These are phyloP conservation scores for Fusarium avenaceum DNA, from an alignment of 2,329 filamentous ascomycete species.

Conservation along the genomic window DNA sequence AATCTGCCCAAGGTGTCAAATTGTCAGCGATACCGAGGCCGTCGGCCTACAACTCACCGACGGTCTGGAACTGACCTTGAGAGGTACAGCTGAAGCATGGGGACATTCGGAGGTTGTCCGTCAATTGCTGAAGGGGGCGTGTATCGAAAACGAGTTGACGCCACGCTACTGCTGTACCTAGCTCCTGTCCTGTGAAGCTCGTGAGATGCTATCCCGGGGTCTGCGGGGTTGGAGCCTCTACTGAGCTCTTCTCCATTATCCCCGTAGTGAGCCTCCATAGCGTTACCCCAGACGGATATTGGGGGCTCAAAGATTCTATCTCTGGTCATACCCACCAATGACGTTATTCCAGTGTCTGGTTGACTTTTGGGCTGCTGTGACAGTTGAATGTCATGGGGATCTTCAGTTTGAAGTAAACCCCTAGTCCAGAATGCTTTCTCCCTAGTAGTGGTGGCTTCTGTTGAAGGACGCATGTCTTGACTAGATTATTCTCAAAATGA, in stretches of 20 bases:
- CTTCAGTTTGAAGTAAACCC: background rate
- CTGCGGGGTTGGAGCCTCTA: slow-evolving; percentile 18
- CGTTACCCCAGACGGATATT: slow-evolving; percentile 30
- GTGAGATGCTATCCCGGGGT: slow-evolving; percentile 28
- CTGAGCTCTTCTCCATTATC: slow-evolving; percentile 27
- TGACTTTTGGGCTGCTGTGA: slow-evolving; percentile 2
- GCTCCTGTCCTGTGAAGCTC: slow-evolving; percentile 16
- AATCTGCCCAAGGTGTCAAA: slow-evolving; percentile 17
- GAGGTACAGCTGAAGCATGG: slow-evolving; percentile 28
- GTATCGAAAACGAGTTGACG: slow-evolving; percentile 11
- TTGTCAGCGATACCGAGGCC: slow-evolving; percentile 16
- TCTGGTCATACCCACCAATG: background rate
- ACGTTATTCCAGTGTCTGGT: background rate
- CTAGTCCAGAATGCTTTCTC: slow-evolving; percentile 4
- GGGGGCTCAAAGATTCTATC: slow-evolving; percentile 7
- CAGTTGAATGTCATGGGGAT: slow-evolving; percentile 8
- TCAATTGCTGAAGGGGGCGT: slow-evolving; percentile 28
- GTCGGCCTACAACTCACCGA: slow-evolving; percentile 32
- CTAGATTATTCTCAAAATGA: background rate
- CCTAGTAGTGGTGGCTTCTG: background rate
- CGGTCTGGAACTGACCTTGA: slow-evolving; percentile 10
- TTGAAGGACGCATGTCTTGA: background rate
- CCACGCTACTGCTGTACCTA: slow-evolving; percentile 21
- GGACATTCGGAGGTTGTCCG: slow-evolving; percentile 41
- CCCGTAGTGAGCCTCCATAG: slow-evolving; percentile 4